Base-by-base conservation (phyloP, 192 early-diverging fungal species). In the Mortierella antarctica region DNA sequence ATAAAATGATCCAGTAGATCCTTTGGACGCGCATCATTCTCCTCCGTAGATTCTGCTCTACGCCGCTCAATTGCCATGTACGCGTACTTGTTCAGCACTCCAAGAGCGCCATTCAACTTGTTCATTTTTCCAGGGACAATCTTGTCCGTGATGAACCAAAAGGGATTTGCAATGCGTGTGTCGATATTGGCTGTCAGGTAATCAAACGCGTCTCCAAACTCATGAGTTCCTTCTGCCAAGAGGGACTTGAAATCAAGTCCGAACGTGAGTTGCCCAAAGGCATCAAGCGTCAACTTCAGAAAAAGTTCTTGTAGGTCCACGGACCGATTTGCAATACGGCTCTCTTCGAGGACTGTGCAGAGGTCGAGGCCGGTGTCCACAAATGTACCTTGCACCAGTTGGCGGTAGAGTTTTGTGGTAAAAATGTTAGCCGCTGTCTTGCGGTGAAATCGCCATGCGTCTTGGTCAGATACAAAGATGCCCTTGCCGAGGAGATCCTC, bases 401-500 rank as follows among this genome's bases (percentile, higher is more conserved):
- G 69, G 10, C 77, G 77, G 57, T 80, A 80, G 40, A 80, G 57
- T 54, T 67, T 66, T 57, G 65, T 72, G 40, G 69, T 72, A 54
- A 80, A 80, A 45, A 80, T 68, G 60, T 72, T 80, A 47, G 77
- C 31, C 7, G 82, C 71, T 20, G 82, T 76, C 62, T 91, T 90
- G 57, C 89, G 70, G 31, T 88, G 87, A n/a, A 66, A 62, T 3
- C 71, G 50, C 89, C 90, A 91, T 3, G 14, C 42, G 6, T 88
- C 86, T 23, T 83, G 83, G 60, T 91, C 90, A 13, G 82, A 60
- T 65, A 84, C 86, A 74, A 91, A 90, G 74, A 90, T 90, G 7
- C 89, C 89, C 18, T 74, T 51, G 21, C 89, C 89, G 7, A 90
- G 74, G n/a, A 89, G 45, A 59, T 86, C 85, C 13, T 63, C 67